phyloP scores from a whole-genome alignment of 768 basidiomycete genomes.

The Mycena haematopus region DNA sequence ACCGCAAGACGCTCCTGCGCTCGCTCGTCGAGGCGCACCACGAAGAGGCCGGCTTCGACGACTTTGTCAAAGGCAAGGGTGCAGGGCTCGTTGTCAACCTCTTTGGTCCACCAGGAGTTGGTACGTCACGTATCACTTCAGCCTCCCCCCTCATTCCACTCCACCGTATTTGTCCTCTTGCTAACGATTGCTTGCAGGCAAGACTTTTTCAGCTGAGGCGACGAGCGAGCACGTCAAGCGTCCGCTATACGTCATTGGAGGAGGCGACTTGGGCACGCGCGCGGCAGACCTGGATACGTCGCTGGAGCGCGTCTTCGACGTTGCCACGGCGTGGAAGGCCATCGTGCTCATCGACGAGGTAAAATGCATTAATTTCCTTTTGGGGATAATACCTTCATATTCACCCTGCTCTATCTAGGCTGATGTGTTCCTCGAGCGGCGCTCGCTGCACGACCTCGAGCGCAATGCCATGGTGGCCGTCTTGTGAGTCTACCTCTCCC shows the following conservation, averaged over 20 bases:
- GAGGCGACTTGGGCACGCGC: constrained; percentile 60
- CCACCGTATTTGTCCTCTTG: too few relatives aligned
- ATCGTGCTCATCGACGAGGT: constrained; percentile 65
- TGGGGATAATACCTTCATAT: neutral
- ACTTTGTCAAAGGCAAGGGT: constrained; percentile 70
- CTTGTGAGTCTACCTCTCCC: constrained; percentile 44
- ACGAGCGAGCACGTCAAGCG: constrained; percentile 61
- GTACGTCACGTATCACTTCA: constrained; percentile 39
- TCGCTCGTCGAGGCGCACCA: constrained; percentile 67
- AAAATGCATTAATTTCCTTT: neutral
- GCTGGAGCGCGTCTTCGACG: constrained; percentile 54
- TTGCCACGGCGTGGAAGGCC: constrained; percentile 66
- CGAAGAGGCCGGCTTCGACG: constrained; percentile 57
- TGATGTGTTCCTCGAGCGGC: constrained; percentile 76
- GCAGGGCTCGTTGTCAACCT: constrained; percentile 64
- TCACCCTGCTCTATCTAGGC: constrained; percentile 42
- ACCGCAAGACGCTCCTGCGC: constrained; percentile 59
- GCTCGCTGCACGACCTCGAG: constrained; percentile 66
- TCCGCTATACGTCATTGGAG: constrained; percentile 59
- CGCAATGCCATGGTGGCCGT: constrained; percentile 79
- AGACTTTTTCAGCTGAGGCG: constrained; percentile 66
- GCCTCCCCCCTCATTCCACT: neutral
- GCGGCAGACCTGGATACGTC: constrained; percentile 50
- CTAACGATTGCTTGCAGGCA: constrained; percentile 38
- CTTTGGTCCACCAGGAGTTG: constrained; percentile 66